Evolutionary conservation across 176 grass and related monocot genomes (phyloP).

Genomic region (Eragrostis curvula): DNA sequence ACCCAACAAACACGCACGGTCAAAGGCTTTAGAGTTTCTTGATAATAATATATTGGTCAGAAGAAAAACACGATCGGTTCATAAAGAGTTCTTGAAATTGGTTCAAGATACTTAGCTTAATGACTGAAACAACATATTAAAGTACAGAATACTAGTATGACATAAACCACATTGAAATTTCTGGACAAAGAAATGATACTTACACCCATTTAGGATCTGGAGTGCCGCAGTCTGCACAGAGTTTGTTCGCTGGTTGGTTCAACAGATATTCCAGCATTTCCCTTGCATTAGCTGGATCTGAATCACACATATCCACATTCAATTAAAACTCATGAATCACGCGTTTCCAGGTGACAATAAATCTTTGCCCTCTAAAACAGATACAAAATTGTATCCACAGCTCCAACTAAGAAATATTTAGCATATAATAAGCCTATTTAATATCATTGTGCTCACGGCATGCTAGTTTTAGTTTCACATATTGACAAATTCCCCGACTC

Average conservation of each 20-base stretch:
- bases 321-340: not conserved
- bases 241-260: conserved; percentile 73
- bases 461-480: not conserved
- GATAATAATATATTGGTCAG: not conserved
- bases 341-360: not conserved
- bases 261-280: conserved; percentile 72
- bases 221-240: conserved; percentile 80
- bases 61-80: not conserved
- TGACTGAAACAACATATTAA: not conserved
- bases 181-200: conserved; percentile 37
- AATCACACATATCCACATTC: not conserved
- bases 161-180: conserved; percentile 2
- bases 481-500: no score
- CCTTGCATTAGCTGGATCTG: conserved; percentile 39
- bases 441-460: not conserved
- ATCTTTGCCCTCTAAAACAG: not conserved
- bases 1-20: not conserved
- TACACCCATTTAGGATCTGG: conserved; percentile 98
- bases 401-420: not conserved
- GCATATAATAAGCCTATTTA: not conserved
- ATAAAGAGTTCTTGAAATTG: not conserved
- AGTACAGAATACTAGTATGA: not conserved
- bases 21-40: not conserved
- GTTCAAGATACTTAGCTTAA: not conserved
- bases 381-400: not conserved